Evolutionary conservation across 1,284 basidiomycete genomes (phyloP), one percentile per base, ranked within the genome.

Genomic region (Cutaneotrichosporon cutaneum): DNA sequence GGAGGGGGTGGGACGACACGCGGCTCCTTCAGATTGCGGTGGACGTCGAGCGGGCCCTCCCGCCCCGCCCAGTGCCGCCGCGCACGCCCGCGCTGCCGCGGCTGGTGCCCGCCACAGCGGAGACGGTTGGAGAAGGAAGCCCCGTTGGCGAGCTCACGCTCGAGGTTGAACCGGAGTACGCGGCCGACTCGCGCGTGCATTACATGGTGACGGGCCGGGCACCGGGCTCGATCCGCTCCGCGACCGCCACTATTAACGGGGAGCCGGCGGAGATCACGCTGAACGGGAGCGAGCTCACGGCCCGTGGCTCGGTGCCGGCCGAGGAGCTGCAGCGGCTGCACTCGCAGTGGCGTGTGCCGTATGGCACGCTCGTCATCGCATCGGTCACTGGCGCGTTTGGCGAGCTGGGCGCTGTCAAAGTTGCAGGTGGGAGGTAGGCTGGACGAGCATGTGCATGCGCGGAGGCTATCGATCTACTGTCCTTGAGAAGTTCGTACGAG

Each of bases 1-100:
- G 60, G 1, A 39, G 55, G 1, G 60, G 50, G 10, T 61, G 60
- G 60, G 60, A 61, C 33, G 60, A 61, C 26, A 39, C 39, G 16
- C 39, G 42, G 2, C 54, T 61, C 3, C 55, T 61, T 16, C 11
- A 33, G 11, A 22, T 61, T 16, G 54, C 32, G 11, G 50, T 50
- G 11, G 24, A 9, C 8, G 11, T 54, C 5, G 55, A 53, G 32
- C 5, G 1, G 6, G 27, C 18, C 1, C 6, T 22, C 1, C 24
- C 24, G 2, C n/a, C 26, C 4, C 27, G 60, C 4, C 39, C 27
- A 0, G 7, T 24, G n/a, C 60, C 60, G 2, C 22, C 50, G 2
- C 48, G 60, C 27, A 57, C 60, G 4, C 59, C 53, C 1, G 22
- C 54, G 16, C 35, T 60, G 11, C 26, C 11, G 21, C 26, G 21